Conservation (phyloP, 208 protist genomes). For the Novymonas esmeraldas region DNA sequence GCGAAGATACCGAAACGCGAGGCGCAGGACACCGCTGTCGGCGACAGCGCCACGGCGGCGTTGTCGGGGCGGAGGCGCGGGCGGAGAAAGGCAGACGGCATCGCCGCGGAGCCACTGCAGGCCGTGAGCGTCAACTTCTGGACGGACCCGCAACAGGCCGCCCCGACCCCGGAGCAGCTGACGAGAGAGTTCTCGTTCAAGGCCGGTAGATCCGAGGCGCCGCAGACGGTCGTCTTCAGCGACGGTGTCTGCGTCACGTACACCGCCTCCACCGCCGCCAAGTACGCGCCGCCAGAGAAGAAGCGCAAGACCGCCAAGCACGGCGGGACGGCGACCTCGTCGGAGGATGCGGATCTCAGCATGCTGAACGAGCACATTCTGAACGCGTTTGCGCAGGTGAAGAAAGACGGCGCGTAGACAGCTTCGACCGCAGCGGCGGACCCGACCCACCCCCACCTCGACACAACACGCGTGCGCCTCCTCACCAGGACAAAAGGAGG, state of each 20-base stretch:
- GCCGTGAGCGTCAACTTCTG: slow-evolving; percentile 72
- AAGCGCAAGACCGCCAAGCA: slow-evolving; percentile 26
- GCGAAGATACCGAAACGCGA: slow-evolving; percentile 15
- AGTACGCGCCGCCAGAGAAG: slow-evolving; percentile 40
- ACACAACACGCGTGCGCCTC: no score
- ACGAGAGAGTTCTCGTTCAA: slow-evolving; percentile 52
- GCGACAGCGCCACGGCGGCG: neutral
- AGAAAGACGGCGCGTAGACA: slow-evolving; percentile 9
- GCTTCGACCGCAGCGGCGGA: no score
- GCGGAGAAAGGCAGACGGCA: slow-evolving; percentile 2
- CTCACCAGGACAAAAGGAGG: no score
- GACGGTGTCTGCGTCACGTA: slow-evolving; percentile 84
- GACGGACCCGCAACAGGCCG: slow-evolving; percentile 48
- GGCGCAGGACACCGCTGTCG: neutral
- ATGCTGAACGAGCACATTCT: slow-evolving; percentile 83
- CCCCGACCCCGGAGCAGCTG: slow-evolving; percentile 37
- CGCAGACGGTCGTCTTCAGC: slow-evolving; percentile 75
- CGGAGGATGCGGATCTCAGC: slow-evolving; percentile 71
- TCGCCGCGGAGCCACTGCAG: slow-evolving; percentile 33
- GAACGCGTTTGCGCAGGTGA: slow-evolving; percentile 72
- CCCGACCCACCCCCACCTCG: no score
- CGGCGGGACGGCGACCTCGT: slow-evolving; percentile 13
- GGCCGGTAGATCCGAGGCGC: slow-evolving; percentile 20
- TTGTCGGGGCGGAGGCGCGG: neutral
- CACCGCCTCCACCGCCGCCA: slow-evolving; percentile 56